These are phyloP conservation scores for Suhomyces panamericanus DNA, from an alignment of 1,139 yeast genomes.

Conservation along the genomic window DNA sequence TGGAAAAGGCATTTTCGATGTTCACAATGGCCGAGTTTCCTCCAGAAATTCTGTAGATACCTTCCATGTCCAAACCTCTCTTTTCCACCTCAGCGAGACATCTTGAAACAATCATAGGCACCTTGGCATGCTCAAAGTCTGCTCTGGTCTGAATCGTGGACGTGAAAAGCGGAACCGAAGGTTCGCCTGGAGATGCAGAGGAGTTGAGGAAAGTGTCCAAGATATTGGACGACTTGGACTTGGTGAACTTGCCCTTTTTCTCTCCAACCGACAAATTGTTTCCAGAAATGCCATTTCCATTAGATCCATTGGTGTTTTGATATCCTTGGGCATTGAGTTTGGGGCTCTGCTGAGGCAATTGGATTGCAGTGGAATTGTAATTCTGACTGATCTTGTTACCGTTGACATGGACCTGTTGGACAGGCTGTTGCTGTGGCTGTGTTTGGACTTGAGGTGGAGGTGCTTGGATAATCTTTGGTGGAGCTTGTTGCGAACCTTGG, in stretches of 20 bases:
- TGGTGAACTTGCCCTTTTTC: conserved; percentile 27
- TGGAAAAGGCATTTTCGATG: conserved; percentile 50
- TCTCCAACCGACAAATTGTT: conserved; percentile 8
- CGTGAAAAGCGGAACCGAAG: conserved; percentile 36
- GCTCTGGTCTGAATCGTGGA: conserved; percentile 61
- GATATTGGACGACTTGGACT: conserved; percentile 51
- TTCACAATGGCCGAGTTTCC: conserved; percentile 74
- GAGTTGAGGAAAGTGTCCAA: conserved; percentile 39
- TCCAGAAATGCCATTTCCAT: conserved; percentile 4
- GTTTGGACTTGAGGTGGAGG: conserved; percentile 1
- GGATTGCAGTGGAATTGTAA: conserved; percentile 18
- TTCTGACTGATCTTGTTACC: conserved; percentile 19
- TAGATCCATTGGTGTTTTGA: conserved; percentile 8
- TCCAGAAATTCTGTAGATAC: conserved; percentile 89
- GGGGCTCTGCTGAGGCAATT: conserved; percentile 14
- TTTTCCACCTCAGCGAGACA: conserved; percentile 80
- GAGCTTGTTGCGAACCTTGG: not conserved
- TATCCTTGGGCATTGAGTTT: conserved; percentile 2
- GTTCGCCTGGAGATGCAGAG: conserved; percentile 15
- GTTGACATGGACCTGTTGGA: not conserved
- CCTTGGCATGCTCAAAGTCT: conserved; percentile 54
- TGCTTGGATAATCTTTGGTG: not conserved
- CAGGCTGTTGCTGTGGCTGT: conserved; percentile 1
- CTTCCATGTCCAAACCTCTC: conserved; percentile 75
- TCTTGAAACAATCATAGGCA: conserved; percentile 71